These are phyloP conservation scores for Mitragyna speciosa DNA, from an alignment of 257 asterid genomes.

Conservation along the genomic window DNA sequence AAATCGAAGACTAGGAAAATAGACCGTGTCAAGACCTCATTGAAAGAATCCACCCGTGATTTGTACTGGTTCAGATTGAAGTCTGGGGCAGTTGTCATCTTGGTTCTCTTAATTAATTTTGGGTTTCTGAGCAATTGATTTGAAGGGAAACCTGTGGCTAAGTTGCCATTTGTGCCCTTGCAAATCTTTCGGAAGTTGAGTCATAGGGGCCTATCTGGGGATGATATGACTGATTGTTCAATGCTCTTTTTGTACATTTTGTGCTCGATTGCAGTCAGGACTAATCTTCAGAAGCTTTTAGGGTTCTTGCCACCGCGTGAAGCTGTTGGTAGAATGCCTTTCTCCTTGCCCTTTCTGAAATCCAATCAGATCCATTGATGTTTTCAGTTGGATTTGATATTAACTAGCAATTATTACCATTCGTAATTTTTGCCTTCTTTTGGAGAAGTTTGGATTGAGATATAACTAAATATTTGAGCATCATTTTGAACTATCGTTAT, in stretches of 20 bases:
- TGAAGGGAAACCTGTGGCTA: conserved; percentile 79
- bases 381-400: neutral
- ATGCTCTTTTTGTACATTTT: conserved; percentile 81
- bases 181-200: conserved; percentile 83
- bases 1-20: conserved; percentile 70
- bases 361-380: conserved; percentile 28
- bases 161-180: conserved; percentile 82
- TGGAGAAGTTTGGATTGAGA: neutral
- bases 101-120: conserved; percentile 68
- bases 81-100: conserved; percentile 79
- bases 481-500: neutral
- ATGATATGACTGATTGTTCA: conserved; percentile 92
- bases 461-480: neutral
- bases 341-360: conserved; percentile 76
- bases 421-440: neutral
- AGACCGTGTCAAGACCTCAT: conserved; percentile 69
- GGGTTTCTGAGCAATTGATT: conserved; percentile 71
- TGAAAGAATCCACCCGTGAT: conserved; percentile 80
- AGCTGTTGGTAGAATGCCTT: conserved; percentile 74
- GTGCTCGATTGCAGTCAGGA: conserved; percentile 82
- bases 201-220: conserved; percentile 78
- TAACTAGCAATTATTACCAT: neutral
- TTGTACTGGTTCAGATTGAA: conserved; percentile 81
- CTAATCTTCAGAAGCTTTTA: conserved; percentile 82
- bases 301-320: conserved; percentile 94